Conservation (phyloP, 306 rosid genomes). For the Quercus glauca region DNA sequence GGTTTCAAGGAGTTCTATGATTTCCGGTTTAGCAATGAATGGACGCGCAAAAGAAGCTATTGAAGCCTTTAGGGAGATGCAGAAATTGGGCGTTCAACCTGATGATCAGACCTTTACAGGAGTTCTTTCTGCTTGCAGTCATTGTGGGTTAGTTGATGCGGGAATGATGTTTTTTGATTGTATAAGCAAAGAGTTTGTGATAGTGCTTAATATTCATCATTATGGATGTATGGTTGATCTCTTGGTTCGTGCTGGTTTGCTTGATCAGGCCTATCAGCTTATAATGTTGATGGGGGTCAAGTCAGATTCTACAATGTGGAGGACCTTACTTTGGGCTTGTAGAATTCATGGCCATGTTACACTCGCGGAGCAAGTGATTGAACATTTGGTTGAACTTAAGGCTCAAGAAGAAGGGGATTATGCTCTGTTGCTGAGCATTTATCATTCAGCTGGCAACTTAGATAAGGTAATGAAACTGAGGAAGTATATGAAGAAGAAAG, state of each 20-base stretch:
- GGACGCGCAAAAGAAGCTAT: constrained; percentile 68
- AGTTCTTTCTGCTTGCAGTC: constrained; percentile 87
- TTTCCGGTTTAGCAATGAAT: constrained; percentile 74
- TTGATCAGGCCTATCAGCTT: constrained; percentile 66
- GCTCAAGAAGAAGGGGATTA: constrained; percentile 91
- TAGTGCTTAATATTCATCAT: constrained; percentile 63
- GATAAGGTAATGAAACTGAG: constrained; percentile 78
- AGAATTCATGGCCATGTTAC: constrained; percentile 57
- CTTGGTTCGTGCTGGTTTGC: constrained; percentile 70
- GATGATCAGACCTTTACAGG: constrained; percentile 78
- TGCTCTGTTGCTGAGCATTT: constrained; percentile 64
- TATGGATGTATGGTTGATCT: constrained; percentile 92
- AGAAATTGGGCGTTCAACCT: constrained; percentile 50
- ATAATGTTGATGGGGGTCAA: constrained; percentile 53
- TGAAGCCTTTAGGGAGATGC: constrained; percentile 75
- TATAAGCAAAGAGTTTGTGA: constrained; percentile 56
- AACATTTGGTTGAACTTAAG: constrained; percentile 69
- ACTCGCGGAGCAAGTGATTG: constrained; percentile 69
- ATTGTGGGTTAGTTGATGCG: constrained; percentile 67
- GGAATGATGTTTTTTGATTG: constrained; percentile 52
- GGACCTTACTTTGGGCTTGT: constrained; percentile 80
- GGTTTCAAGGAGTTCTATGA: constrained; percentile 86
- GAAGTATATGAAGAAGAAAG: constrained; percentile 59
- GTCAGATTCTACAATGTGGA: constrained; percentile 73
- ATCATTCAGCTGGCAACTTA: constrained; percentile 80